These are phyloP conservation scores for Acacia concinna DNA, from an alignment of 331 rosid species.

Conservation along the genomic window DNA sequence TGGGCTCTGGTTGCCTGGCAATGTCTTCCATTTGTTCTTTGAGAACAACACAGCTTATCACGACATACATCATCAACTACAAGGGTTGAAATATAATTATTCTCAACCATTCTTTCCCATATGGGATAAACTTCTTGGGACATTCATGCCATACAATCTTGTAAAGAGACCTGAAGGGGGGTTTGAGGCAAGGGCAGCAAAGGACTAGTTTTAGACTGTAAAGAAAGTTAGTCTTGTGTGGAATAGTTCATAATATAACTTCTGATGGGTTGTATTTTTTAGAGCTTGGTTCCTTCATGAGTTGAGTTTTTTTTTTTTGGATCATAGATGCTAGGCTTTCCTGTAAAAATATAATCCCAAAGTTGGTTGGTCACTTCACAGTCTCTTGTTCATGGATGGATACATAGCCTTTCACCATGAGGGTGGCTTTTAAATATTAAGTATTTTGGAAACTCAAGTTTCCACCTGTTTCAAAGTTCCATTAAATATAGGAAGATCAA, in stretches of 20 bases:
- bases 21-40: background rate
- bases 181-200: slow-evolving; percentile 57
- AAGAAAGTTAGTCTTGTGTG: background rate
- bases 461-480: too few relatives aligned
- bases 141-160: slow-evolving; percentile 76
- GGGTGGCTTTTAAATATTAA: slow-evolving; percentile 10
- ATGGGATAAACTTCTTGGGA: slow-evolving; percentile 87
- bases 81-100: slow-evolving; percentile 78
- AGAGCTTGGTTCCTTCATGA: too few relatives aligned
- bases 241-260: background rate
- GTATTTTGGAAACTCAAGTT: too few relatives aligned
- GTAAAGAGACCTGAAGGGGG: slow-evolving; percentile 69
- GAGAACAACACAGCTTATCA: slow-evolving; percentile 14
- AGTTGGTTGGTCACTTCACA: slow-evolving; percentile 29
- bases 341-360: slow-evolving; percentile 28
- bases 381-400: slow-evolving; percentile 31
- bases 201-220: slow-evolving; percentile 31
- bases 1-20: slow-evolving; percentile 15
- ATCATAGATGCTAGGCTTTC: too few relatives aligned
- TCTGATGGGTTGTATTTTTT: too few relatives aligned
- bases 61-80: slow-evolving; percentile 37
- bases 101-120: slow-evolving; percentile 87
- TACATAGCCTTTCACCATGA: slow-evolving; percentile 25
- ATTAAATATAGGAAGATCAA: too few relatives aligned
- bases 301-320: too few relatives aligned